Evolutionary conservation across 306 rosid species (phyloP), one percentile per base, ranked within the genome.

Genomic region (Quillaja saponaria): DNA sequence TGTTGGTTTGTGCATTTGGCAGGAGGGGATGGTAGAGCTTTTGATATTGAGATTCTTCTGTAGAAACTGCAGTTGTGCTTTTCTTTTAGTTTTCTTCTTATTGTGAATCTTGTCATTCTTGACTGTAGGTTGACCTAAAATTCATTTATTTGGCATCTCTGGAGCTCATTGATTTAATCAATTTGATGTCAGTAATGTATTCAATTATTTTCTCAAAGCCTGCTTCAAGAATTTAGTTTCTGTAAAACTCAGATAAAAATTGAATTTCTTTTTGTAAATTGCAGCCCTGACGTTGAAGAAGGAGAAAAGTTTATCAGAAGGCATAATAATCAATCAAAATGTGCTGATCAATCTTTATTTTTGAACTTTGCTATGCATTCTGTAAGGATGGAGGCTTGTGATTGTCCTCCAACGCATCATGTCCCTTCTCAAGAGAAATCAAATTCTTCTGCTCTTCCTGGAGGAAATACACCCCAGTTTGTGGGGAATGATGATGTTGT

Each of bases 341-440:
- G 91, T 78, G 90, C 82, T 4, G 96, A 91, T 71, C 94, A 79
- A 59, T 88, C 98, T 55, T 74, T 91, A 69, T 86, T 91, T 78
- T 76, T 88, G 67, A 91, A 91, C 68, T 91, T 91, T 64, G 97
- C 97, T n/a, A 88, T 86, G 97, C 97, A 91, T 71, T 91, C 97
- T 5, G 92, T 88, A 50, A 77, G 97, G 81, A 82, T 88, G 96
- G 96, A 91, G 79, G 97, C 97, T 74, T 91, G 97, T 75, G 97
- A 91, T 82, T 91, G 97, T 72, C 96, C 97, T 42, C 95, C 96
- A 63, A 79, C 79, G 65, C 84, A 85, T 77, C 78, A 77, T 50
- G 81, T 69, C 35, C 61, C 90, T 49, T 60, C 95, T 54, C 74
- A 71, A 64, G 84, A 78, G 66, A 81, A 80, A 54, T 77, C 90